Base-by-base conservation (phyloP, 768 basidiomycete genomes). In the Termitomyces sp. region DNA sequence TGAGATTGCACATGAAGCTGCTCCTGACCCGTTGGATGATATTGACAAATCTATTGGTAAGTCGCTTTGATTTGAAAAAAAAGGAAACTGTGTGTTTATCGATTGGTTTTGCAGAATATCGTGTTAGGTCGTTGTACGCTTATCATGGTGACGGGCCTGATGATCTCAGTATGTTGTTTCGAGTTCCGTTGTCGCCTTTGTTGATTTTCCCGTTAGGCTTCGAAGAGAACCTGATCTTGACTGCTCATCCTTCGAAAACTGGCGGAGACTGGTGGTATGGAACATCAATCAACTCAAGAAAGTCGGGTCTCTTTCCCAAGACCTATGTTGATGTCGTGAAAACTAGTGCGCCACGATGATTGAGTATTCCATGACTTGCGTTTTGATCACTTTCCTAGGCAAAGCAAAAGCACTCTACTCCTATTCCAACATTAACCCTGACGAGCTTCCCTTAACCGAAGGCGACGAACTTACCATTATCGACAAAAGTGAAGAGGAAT, bases 251-350 rank as follows among this genome's bases (percentile, higher is more conserved):
- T 0, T 92, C 94, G 18, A 96, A 91, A 70, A 77, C 85, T 33
- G 84, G 80, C 20, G 85, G 89, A 40, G 92, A 93, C 61, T 98
- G 97, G 97, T 96, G 93, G 92, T 91, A 90, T 68, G 94, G 94
- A 28, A 89, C 78, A 4, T 69, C 81, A 16, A 72, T 86, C 33
- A 83, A 77, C 55, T 82, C 77, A 53, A 86, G 88, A 20, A 84
- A 81, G 66, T 77, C 81, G 35, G 97, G 97, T 1, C 85, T 95
- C 75, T 92, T 98, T 84, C 96, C 96, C 0, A 86, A 87, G 68
- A 85, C 86, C 2, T 98, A 96, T 65, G 88, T 96, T 12, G 84
- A 92, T 63, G 80, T 82, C 64, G 71, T 94, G 32, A 77, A 83
- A 38, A 71, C 80, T 60, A 75, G 94, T 93, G 73, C 63, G 88